Evolutionary conservation across 2,329 filamentous ascomycete species (phyloP).

Genomic region (Penicillium aurantiogriseum): DNA sequence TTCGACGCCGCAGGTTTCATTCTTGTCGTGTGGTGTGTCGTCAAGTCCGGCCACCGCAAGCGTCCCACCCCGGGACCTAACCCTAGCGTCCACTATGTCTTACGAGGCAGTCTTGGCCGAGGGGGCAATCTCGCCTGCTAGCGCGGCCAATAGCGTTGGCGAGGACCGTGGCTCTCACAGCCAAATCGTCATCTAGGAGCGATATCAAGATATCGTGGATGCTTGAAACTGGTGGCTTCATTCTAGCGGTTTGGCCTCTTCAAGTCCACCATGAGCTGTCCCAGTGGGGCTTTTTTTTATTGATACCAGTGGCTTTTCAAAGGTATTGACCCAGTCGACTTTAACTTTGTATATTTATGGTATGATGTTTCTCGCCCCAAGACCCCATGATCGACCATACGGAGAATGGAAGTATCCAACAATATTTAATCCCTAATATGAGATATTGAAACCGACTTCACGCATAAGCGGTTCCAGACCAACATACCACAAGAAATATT

Average conservation of each 20-base stretch:
- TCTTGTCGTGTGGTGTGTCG: constrained; percentile 14
- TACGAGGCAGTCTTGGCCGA: constrained; percentile 21
- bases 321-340: background rate
- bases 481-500: background rate
- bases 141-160: background rate
- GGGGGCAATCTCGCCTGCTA: constrained; percentile 3
- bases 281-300: background rate
- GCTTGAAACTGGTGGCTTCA: background rate
- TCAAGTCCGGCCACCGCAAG: constrained; percentile 14
- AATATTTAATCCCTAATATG: background rate
- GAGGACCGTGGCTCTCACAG: background rate
- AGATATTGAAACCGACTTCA: background rate
- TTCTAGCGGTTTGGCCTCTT: background rate
- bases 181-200: background rate
- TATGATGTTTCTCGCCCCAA: background rate
- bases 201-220: background rate
- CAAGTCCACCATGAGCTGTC: background rate
- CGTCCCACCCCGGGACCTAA: constrained; percentile 20
- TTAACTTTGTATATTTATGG: background rate
- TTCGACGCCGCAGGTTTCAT: constrained; percentile 9
- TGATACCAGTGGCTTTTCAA: background rate
- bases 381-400: background rate
- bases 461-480: background rate
- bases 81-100: constrained; percentile 19
- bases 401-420: background rate